Evolutionary conservation across 202 grass and related monocot species (phyloP).

Genomic region (Miscanthus sacchariflorus): DNA sequence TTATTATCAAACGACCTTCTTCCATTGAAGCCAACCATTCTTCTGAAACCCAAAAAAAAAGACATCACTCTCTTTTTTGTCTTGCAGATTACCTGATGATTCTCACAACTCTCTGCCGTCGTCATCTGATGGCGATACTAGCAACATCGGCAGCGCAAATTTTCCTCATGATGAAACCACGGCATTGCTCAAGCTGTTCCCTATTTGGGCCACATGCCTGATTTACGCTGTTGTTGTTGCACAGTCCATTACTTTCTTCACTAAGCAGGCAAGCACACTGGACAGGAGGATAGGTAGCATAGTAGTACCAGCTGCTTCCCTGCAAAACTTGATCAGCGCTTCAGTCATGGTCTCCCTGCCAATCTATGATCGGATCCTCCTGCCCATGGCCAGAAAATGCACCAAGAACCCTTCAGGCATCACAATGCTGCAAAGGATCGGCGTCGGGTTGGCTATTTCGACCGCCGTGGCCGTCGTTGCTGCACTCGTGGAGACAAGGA

Average conservation of each 20-base stretch:
- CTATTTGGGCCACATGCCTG: conserved; percentile 61
- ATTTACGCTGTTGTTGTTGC: conserved; percentile 36
- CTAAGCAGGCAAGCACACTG: conserved; percentile 62
- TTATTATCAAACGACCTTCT: background rate
- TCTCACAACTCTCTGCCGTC: background rate
- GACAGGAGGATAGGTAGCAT: conserved; percentile 58
- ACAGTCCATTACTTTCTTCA: conserved; percentile 53
- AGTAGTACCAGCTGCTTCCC: conserved; percentile 47
- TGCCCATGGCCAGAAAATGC: conserved; percentile 47
- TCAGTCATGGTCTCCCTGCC: conserved; percentile 46
- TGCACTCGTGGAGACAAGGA: conserved; percentile 64
- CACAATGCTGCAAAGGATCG: conserved; percentile 68
- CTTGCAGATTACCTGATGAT: background rate
- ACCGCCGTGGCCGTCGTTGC: conserved; percentile 34
- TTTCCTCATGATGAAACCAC: conserved; percentile 25
- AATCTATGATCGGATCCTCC: conserved; percentile 57
- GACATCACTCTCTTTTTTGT: background rate
- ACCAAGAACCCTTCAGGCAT: conserved; percentile 49
- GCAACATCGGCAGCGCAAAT: background rate
- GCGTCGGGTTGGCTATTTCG: conserved; percentile 50
- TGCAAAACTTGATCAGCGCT: background rate
- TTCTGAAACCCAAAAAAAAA: background rate
- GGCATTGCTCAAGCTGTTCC: conserved; percentile 50
- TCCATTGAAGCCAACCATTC: background rate
- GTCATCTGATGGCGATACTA: background rate